Base-by-base conservation (phyloP, 2,329 filamentous ascomycete genomes). In the Aspergillus versicolor region DNA sequence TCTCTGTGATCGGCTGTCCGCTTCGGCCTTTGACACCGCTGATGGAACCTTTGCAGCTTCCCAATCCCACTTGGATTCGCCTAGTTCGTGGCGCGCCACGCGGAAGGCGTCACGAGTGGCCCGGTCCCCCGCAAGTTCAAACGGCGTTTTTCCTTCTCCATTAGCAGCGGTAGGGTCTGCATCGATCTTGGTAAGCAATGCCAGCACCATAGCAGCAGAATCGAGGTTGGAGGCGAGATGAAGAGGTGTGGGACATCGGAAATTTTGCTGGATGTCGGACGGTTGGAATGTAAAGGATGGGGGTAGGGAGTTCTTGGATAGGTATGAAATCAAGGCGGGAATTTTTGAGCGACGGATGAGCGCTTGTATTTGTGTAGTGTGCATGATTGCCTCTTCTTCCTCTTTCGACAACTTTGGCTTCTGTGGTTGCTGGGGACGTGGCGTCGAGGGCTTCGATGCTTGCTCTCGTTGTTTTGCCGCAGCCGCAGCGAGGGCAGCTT, bases 81-180 rank as follows among this genome's bases (percentile, higher is more conserved):
- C 92, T 1, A 97, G 80, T 68, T 95, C 89, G 32, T 85, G 83
- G 6, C 94, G 88, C 4, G 92, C 91, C 2, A 97, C 85, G 2
- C 94, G 89, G 77, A 99, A 99, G 0, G 92, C 90, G 69, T 97
- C 92, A 2, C 93, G 86, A 0, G 92, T 97, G 2, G 87, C 76
- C 4, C 92, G 85, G 70, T 97, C 92, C 42, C 93, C 91, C 1
- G 91, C 86, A 1, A 99, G 83, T 54, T 96, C 91, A 70, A 96
- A 97, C 0, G 94, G 76, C 0, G 90, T 89, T 71, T 89, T 92
- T n/a, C 88, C 89, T 60, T 97, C 91, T 3, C 73, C 79, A 68
- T 89, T 96, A 24, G 74, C 73, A 1, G 87, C 54, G 0, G 86
- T 87, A 0, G 94, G 94, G 66, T 96, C 85, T 2, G 91, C 89